phyloP scores from a whole-genome alignment of 2,329 filamentous ascomycete species.

The Aspergillus neoniger region DNA sequence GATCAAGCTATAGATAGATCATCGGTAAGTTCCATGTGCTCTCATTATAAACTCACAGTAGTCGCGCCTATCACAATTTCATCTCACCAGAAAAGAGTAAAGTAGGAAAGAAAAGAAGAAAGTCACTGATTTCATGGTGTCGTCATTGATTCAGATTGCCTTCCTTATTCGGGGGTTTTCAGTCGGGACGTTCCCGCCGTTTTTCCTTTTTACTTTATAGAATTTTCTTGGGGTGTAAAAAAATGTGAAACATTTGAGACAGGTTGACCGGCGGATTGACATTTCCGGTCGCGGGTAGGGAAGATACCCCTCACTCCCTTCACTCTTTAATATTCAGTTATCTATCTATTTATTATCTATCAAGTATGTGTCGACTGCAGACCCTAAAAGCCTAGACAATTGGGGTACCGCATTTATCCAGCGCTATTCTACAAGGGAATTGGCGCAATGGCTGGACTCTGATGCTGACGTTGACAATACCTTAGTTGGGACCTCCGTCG shows the following conservation, averaged over 20 bases:
- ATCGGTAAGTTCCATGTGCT: neutral
- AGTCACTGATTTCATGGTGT: conserved; percentile 3
- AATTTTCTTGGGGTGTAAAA: neutral
- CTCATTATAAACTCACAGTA: neutral
- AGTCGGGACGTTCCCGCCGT: neutral
- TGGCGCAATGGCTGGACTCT: neutral
- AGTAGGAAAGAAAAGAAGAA: no score
- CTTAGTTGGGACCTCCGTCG: no score
- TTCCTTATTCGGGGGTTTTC: neutral
- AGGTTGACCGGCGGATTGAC: neutral
- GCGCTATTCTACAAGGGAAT: neutral
- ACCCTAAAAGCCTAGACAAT: neutral
- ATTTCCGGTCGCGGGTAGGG: neutral
- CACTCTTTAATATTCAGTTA: no score
- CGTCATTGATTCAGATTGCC: neutral
- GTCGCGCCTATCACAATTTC: neutral
- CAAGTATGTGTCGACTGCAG: neutral
- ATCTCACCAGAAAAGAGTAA: neutral
- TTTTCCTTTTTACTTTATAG: neutral
- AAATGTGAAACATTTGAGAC: neutral
- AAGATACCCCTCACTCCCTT: neutral
- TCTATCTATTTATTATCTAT: no score
- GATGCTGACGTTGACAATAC: neutral
- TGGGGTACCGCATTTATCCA: neutral
- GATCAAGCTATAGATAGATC: neutral